Percentiles rank a stretch among this genome's conserved stretches.
Conservation (phyloP, 2,329 filamentous ascomycete species). For the Zasmidium angulare region DNA sequence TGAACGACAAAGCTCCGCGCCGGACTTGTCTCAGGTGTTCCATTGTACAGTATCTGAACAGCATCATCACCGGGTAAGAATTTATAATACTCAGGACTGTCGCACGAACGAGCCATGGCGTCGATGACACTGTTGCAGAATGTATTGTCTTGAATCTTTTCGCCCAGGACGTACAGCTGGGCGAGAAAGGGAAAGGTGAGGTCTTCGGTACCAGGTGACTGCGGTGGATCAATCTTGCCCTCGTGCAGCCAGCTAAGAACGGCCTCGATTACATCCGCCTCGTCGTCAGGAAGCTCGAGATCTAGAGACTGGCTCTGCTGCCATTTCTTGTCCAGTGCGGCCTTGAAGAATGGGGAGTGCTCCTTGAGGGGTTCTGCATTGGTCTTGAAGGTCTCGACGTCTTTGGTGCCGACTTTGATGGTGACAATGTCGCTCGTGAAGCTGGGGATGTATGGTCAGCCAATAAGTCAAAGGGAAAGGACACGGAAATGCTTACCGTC, state of each 20-base stretch:
- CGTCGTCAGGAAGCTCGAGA: constrained; percentile 5
- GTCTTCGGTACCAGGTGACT: neutral
- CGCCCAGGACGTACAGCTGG: constrained; percentile 9
- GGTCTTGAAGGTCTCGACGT: neutral
- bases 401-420: neutral
- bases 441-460: too few relatives aligned
- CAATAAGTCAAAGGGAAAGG: neutral
- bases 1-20: neutral
- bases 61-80: neutral
- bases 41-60: neutral
- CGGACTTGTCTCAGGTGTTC: neutral
- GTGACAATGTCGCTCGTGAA: neutral
- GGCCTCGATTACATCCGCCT: neutral
- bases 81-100: too few relatives aligned
- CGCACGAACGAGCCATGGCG: too few relatives aligned
- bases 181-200: neutral
- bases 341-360: constrained; percentile 8
- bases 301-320: neutral
- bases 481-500: neutral
- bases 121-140: constrained; percentile 7
- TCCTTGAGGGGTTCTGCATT: constrained; percentile 3
- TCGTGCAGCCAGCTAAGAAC: constrained; percentile 13
- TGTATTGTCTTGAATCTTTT: constrained; percentile 7
- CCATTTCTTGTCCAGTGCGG: constrained; percentile 11
- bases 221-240: neutral